Percentiles rank a stretch among this genome's conserved stretches.
These are phyloP conservation scores for Ascoidea rubescens DNA, from an alignment of 805 yeast genomes.

Conservation along the genomic window DNA sequence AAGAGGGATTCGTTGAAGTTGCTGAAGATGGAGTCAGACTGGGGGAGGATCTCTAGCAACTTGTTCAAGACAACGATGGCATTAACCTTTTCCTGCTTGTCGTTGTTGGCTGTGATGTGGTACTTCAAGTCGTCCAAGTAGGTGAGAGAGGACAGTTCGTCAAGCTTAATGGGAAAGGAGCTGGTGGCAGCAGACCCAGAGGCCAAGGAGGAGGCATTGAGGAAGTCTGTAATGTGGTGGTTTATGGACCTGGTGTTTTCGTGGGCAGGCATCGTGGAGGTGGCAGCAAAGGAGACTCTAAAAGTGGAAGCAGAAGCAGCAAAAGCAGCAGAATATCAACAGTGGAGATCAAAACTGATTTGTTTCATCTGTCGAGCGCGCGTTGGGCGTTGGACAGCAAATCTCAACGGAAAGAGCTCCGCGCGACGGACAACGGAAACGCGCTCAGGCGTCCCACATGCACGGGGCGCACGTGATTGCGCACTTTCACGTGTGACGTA, in stretches of 20 bases:
- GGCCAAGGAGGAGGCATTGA: conserved; percentile 32
- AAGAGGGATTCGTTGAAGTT: conserved; percentile 28
- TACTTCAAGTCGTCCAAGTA: conserved; percentile 20
- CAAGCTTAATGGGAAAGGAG: conserved; percentile 14
- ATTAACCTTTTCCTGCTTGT: conserved; percentile 36
- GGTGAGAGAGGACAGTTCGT: neutral
- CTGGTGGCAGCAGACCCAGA: neutral
- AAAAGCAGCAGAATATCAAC: too few species aligned
- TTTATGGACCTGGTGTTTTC: conserved; percentile 9
- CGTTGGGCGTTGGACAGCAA: too few species aligned
- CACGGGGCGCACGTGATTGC: too few species aligned
- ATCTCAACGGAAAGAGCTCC: too few species aligned
- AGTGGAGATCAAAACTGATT: too few species aligned
- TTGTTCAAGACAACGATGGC: conserved; percentile 40
- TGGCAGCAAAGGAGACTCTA: too few species aligned
- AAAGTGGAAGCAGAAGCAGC: too few species aligned
- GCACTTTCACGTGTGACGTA: too few species aligned
- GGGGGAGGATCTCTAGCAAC: conserved; percentile 32
- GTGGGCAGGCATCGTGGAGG: too few species aligned
- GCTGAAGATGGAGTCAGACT: conserved; percentile 19
- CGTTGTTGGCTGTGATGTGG: conserved; percentile 27
- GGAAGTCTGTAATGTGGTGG: conserved; percentile 28
- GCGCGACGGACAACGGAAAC: too few species aligned
- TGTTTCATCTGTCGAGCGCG: too few species aligned
- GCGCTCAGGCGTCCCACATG: too few species aligned